phyloP scores from a whole-genome alignment of 2,329 filamentous ascomycete genomes.

The Penicillium thymicola region DNA sequence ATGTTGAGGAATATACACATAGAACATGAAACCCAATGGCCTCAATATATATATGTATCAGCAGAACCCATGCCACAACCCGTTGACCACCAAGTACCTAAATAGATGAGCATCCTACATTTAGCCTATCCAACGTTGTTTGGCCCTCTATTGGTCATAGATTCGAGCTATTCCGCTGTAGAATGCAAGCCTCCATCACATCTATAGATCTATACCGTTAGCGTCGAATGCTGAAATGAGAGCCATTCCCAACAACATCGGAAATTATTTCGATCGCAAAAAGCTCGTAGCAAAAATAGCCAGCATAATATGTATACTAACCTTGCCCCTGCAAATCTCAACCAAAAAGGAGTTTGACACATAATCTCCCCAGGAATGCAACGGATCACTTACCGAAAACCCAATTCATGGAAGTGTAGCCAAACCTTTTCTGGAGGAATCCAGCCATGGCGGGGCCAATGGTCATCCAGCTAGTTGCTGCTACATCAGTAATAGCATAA shows the following conservation, averaged over 20 bases:
- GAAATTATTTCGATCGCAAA: background rate
- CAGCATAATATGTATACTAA: background rate
- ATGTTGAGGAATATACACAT: background rate
- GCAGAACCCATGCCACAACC: no score
- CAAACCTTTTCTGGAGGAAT: background rate
- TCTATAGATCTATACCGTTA: background rate
- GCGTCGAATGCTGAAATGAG: background rate
- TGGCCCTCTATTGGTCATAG: background rate
- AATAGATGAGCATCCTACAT: accelerated
- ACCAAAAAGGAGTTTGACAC: no score
- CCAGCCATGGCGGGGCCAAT: background rate
- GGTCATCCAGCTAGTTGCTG: background rate
- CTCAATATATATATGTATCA: background rate
- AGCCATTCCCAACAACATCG: no score
- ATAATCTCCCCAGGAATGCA: background rate
- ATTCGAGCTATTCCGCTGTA: background rate
- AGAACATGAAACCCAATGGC: accelerated
- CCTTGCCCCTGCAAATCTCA: background rate
- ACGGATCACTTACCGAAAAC: background rate
- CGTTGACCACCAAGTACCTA: background rate
- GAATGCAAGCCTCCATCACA: background rate
- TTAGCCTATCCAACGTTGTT: background rate
- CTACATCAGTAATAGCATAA: background rate
- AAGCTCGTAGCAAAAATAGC: background rate
- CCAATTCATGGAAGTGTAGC: background rate